Evolutionary conservation across 768 basidiomycete genomes (phyloP), one percentile per base, ranked within the genome.

Genomic region (Udeniomyces megalosporus): DNA sequence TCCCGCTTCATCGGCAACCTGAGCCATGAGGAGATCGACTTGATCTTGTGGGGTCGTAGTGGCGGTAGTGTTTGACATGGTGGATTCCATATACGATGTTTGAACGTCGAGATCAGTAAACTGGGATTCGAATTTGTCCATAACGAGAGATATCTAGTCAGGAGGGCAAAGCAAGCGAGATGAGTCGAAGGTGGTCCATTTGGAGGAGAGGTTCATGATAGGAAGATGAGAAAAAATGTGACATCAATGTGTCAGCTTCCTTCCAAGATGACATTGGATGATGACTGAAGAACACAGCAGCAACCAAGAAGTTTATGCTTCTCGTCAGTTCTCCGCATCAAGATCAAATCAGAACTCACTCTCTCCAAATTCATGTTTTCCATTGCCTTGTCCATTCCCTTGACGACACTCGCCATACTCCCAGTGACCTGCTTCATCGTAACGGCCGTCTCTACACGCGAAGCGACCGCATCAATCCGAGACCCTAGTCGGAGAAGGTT

Each of bases 321-420:
- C 17, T 42, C 38, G 10, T 8, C 17, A 42, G 38, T 17, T 17
- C 8, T 17, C 38, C 17, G 10, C 38, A 42, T 42, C 38, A 8
- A 42, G 17, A 42, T 42, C 38, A 17, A 42, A 8, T 42, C 10
- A 3, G 12, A 12, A 77, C 83, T 71, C 70, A 95, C 93, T 72
- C 85, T 80, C 69, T 99, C 95, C 61, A 97, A 80, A 77, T 99
- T 97, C 95, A 99, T 99, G 74, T 79, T 86, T 69, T 95, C 86
- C 95, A 99, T 97, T 4, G 95, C 95, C 71, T 85, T 88, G 73
- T 99, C 95, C 95, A 99, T 97, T 35, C 91, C 92, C 69, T 83
- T 84, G 49, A 99, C 95, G 2, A 97, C 95, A 38, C 84, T 84
- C 17, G 89, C 84, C 93, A 99, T 95, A 73, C 84, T 91, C 3